These are phyloP conservation scores for Trichoderma aggressivum DNA, from an alignment of 2,329 filamentous ascomycete genomes.

Conservation along the genomic window DNA sequence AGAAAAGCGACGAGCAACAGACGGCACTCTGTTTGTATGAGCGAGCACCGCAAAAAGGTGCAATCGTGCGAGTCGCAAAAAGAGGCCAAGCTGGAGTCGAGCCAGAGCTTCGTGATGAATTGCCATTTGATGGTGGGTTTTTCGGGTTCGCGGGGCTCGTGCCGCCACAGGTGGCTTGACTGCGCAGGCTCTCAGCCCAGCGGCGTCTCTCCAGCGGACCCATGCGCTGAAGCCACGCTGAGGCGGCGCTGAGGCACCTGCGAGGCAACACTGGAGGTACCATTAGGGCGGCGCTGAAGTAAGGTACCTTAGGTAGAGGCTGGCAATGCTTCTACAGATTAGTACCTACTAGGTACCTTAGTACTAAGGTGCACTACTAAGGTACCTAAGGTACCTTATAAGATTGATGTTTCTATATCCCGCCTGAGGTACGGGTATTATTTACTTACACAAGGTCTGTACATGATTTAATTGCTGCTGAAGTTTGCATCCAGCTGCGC, in stretches of 20 bases:
- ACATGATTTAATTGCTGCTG: background rate
- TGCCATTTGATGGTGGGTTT: constrained; percentile 12
- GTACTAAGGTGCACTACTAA: no score
- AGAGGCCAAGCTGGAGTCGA: background rate
- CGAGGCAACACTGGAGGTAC: background rate
- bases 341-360: no score
- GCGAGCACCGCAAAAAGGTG: background rate
- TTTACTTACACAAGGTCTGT: background rate
- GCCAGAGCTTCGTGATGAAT: constrained; percentile 6
- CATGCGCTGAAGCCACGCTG: background rate
- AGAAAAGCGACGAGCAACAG: background rate
- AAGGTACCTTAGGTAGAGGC: no score
- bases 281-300: background rate
- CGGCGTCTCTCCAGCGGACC: background rate
- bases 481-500: background rate
- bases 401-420: background rate
- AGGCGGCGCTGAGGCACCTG: background rate
- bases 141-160: constrained; percentile 17
- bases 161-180: constrained; percentile 14
- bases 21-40: background rate
- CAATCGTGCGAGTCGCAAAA: background rate
- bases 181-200: background rate
- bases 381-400: no score
- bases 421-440: no score
- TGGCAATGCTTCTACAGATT: no score